A percentile compares a stretch with the other conserved stretches of the same genome.
These are phyloP conservation scores for Candida coquimbonensis DNA, from an alignment of 805 yeast genomes.

Conservation along the genomic window DNA sequence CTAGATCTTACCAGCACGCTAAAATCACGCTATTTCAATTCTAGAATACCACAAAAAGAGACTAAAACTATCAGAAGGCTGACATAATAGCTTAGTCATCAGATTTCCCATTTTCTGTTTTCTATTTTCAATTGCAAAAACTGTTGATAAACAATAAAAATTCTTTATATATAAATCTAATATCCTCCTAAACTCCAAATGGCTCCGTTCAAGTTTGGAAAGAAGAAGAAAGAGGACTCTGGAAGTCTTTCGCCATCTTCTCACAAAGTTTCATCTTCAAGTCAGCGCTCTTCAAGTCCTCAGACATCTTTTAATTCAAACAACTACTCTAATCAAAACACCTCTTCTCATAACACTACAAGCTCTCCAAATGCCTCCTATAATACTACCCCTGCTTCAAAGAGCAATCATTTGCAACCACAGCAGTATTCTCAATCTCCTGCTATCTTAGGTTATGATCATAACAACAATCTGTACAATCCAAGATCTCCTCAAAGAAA, in stretches of 20 bases:
- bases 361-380: slow-evolving; percentile 6
- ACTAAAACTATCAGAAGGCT: neutral
- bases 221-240: slow-evolving; percentile 29
- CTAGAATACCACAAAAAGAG: too few species aligned
- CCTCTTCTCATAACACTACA: slow-evolving; percentile 5
- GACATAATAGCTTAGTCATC: neutral
- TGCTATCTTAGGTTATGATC: slow-evolving; percentile 14
- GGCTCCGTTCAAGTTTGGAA: slow-evolving; percentile 56
- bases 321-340: slow-evolving; percentile 3
- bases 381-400: slow-evolving; percentile 2
- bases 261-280: slow-evolving; percentile 7
- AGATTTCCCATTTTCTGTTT: too few species aligned
- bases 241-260: slow-evolving; percentile 12
- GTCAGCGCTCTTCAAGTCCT: slow-evolving; percentile 16
- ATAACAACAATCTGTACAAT: slow-evolving; percentile 19
- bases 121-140: too few species aligned
- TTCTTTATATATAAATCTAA: neutral
- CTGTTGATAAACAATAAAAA: neutral
- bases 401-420: neutral
- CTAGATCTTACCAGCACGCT: too few species aligned
- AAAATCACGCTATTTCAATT: too few species aligned
- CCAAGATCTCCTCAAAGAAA: slow-evolving; percentile 18
- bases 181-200: slow-evolving; percentile 18
- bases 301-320: slow-evolving; percentile 20
- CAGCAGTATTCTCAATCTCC: slow-evolving; percentile 10